Evolutionary conservation across 805 yeast species (phyloP), one percentile per base, ranked within the genome.

Genomic region (Huiozyma naganishii): DNA sequence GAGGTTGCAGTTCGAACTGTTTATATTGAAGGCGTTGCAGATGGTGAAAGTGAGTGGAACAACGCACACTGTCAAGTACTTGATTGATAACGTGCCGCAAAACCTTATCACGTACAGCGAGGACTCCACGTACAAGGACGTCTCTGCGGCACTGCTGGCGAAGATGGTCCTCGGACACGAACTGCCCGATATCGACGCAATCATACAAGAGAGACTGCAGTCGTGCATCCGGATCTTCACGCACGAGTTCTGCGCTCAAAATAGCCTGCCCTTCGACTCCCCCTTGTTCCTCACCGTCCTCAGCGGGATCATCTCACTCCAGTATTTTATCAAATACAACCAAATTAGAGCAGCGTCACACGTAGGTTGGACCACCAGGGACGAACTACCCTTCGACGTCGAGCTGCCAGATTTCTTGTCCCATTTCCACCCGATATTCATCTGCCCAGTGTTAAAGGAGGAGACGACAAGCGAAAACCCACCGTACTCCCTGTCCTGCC

Each of bases 391-490:
- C 3, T 77, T 79, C 42, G 83, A 76, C 48, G 71, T 78, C 17
- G 67, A 68, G 29, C 59, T 80, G 17, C 87, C 88, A 1, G 58
- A 60, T 0, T 61, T 61, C 27, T 58, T 78, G 40, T 73, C 72
- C 43, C 54, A 55, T 36, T 79, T 71, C 58, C 87, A 80, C 54
- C 76, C 85, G 1, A 69, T 80, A 1, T 80, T 79, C 54, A 80
- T 80, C 4, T 80, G 88, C 54, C 88, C 88, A 0, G 83, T 80
- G 1, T 67, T 78, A 11, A 79, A 79, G 54, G 82, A 78, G 48
- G 84, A 79, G 53, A 75, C 79, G 2, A 79, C 84, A 1, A 65
- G 61, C 10, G 67, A 62, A 13, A 77, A 79, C 51, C 84, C 83
- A n/a, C 81, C 85, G 4, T 71, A 72, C 66, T 66, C 73, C 43